Evolutionary conservation across 768 basidiomycete species (phyloP).

Genomic region (Mycena pura): DNA sequence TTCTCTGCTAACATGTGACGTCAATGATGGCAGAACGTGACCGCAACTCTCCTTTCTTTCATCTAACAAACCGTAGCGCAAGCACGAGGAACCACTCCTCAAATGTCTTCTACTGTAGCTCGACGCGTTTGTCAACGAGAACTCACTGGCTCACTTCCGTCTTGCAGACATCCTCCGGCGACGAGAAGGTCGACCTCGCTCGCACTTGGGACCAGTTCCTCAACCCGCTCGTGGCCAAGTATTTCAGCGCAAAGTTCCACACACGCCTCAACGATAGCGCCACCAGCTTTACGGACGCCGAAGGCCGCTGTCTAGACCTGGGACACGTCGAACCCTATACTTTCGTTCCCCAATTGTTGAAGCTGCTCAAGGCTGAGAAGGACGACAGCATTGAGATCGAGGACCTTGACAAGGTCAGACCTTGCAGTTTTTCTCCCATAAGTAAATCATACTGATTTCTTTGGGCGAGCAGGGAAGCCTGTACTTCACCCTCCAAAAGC

Average conservation of each 20-base stretch:
- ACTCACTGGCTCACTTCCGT: background rate
- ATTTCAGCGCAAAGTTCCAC: slow-evolving; percentile 1
- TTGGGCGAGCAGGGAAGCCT: slow-evolving; percentile 8
- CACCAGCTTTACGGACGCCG: slow-evolving; percentile 5
- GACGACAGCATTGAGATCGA: slow-evolving; percentile 11
- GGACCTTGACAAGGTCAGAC: slow-evolving; percentile 5
- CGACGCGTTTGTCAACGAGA: too few species aligned
- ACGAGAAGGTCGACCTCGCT: slow-evolving; percentile 3
- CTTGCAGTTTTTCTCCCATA: background rate
- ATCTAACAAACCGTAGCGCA: too few species aligned
- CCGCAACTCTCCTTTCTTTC: too few species aligned
- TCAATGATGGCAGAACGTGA: too few species aligned
- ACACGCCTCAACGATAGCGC: background rate
- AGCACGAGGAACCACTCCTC: too few species aligned
- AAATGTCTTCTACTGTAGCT: too few species aligned
- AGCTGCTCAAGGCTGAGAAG: slow-evolving; percentile 5
- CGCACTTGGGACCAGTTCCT: slow-evolving; percentile 10
- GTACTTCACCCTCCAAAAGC: slow-evolving; percentile 13
- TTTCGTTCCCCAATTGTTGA: slow-evolving; percentile 2
- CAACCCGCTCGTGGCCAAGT: slow-evolving; percentile 10
- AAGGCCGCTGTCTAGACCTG: slow-evolving; percentile 1
- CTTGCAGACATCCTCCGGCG: slow-evolving; percentile 7
- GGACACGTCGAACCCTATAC: background rate
- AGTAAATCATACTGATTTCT: slow-evolving; percentile 2
- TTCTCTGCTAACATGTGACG: too few species aligned